phyloP scores from a whole-genome alignment of 148 eudicot species.

The Rhododendron williamsianum region DNA sequence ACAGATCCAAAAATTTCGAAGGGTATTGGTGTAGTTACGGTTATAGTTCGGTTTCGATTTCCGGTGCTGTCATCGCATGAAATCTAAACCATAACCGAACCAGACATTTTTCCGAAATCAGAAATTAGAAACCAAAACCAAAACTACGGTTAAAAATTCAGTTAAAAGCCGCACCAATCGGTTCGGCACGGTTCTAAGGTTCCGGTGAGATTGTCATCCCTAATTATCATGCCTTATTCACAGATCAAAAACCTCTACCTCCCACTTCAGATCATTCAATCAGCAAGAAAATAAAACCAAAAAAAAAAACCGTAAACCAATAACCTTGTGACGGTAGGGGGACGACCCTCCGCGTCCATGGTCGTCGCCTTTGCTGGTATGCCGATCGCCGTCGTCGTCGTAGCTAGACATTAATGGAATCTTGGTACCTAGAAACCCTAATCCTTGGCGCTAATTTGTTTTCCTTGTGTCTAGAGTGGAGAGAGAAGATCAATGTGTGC shows the following conservation, averaged over 20 bases:
- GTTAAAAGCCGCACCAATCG: not conserved
- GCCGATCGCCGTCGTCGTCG: slow-evolving; percentile 17
- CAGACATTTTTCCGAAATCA: not conserved
- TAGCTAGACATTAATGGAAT: slow-evolving; percentile 26
- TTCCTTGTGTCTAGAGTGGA: not conserved
- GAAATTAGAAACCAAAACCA: not conserved
- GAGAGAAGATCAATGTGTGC: not conserved
- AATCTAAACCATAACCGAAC: not conserved
- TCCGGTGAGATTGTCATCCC: not conserved
- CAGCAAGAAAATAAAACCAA: not conserved
- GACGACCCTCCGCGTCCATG: slow-evolving; percentile 33
- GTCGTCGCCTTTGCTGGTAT: slow-evolving; percentile 6
- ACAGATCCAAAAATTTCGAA: not conserved
- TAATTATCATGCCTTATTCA: not conserved
- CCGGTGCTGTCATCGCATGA: not conserved
- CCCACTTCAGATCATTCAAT: not conserved
- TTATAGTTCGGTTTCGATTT: not conserved
- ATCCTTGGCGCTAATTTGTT: not conserved
- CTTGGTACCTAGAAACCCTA: not conserved
- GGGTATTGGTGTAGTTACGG: too few relatives aligned
- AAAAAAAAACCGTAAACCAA: not conserved
- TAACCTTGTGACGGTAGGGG: slow-evolving; percentile 49
- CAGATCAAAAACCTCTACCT: not conserved
- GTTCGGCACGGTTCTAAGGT: not conserved
- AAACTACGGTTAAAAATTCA: not conserved